Evolutionary conservation across 2,329 filamentous ascomycete genomes (phyloP), one percentile per base, ranked within the genome.

Genomic region (Chrysosporium keratinophilum): DNA sequence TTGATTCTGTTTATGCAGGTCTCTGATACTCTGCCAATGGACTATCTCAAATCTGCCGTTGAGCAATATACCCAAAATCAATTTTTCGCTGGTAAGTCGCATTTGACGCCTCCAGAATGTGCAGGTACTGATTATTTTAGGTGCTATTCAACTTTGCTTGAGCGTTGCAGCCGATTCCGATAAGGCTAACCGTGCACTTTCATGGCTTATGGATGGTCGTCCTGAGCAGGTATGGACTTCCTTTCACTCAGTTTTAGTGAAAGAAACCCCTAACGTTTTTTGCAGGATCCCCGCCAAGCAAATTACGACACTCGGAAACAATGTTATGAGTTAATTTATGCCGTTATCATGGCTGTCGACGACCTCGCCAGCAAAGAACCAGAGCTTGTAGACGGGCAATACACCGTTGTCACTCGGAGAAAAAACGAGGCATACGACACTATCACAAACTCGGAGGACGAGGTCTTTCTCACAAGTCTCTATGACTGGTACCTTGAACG

Each of bases 401-500:
- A 81, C 49, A 90, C 88, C 0, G 69, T 88, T 11, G 80, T 87
- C 17, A 82, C 84, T 1, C 90, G 84, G 45, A 88, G 93, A 68
- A 81, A 87, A 59, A 80, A 82, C 48, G 91, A 98, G 71, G 91
- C 93, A 0, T 95, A 97, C 69, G 81, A 84, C 43, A 87, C 96
- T 1, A 89, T 98, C 62, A 88, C 94, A 65, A 80, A 79, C 55
- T 95, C 91, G 0, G 80, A 84, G 12, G 93, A 98, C 61, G 88
- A 96, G 64, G 87, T 96, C 3, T 98, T 98, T 74, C 85, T 97
- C 67, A 94, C 88, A 57, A 88, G 88, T 63, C 77, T 98, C n/a
- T 98, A 96, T 67, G 90, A 96, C 64, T 98, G 93, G 91, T 98
- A 98, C 69, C 83, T 97, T 60, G 72, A 79, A 52, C 84, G 90